phyloP scores from a whole-genome alignment of 2,329 filamentous ascomycete genomes.

The Trichoderma atrobrunneum region DNA sequence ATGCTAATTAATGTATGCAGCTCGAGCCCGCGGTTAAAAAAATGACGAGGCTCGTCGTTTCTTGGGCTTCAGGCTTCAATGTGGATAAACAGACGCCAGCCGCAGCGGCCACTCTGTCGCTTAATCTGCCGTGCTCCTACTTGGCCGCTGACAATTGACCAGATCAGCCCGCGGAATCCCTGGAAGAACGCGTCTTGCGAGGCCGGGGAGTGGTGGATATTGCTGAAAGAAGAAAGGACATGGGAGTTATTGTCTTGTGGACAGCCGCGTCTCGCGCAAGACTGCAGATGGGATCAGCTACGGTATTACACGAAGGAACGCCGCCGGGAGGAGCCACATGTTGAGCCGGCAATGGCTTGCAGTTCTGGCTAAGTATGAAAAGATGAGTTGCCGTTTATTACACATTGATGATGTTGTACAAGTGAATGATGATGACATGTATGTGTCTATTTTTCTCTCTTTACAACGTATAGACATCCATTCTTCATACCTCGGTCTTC shows the following conservation, averaged over 20 bases:
- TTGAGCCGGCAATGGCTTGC: background rate
- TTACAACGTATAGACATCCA: background rate
- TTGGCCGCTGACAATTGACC: slow-evolving; percentile 6
- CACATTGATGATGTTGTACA: background rate
- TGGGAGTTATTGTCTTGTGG: background rate
- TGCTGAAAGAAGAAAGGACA: slow-evolving; percentile 6
- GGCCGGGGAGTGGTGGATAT: slow-evolving; percentile 3
- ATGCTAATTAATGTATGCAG: slow-evolving; percentile 14
- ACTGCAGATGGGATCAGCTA: slow-evolving; percentile 10
- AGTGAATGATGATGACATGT: background rate
- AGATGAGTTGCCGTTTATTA: background rate
- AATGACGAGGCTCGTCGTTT: background rate
- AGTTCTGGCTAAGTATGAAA: too few species aligned
- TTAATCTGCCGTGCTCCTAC: slow-evolving; percentile 12
- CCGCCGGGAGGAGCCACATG: background rate
- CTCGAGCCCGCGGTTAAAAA: slow-evolving; percentile 10
- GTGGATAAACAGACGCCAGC: slow-evolving; percentile 15
- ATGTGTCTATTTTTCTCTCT: background rate
- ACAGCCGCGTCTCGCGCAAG: slow-evolving; percentile 19
- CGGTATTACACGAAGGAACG: background rate
- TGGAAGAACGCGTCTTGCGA: background rate
- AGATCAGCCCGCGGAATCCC: background rate
- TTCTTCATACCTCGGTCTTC: background rate
- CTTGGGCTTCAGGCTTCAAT: background rate
- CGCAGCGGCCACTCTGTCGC: slow-evolving; percentile 13